Conservation (phyloP, 2,329 filamentous ascomycete species). For the Penicillium corylophilum region DNA sequence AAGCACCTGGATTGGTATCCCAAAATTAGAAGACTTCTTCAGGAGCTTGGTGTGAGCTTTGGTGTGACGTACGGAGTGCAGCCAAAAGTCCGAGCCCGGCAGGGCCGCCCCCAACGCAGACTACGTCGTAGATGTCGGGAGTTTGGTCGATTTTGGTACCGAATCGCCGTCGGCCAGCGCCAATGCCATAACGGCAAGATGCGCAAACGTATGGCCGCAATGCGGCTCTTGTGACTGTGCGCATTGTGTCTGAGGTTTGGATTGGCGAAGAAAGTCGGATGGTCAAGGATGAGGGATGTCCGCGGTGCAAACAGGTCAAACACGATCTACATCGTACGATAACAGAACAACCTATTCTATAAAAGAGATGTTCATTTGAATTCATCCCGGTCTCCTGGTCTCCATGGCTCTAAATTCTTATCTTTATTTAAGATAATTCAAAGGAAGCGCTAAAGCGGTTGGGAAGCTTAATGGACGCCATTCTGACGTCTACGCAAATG, state of each 20-base stretch:
- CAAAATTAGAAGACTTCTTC: slow-evolving; percentile 1
- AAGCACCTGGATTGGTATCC: slow-evolving; percentile 59
- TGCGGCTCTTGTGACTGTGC: slow-evolving; percentile 29
- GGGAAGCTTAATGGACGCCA: too few relatives aligned
- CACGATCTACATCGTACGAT: slow-evolving; percentile 1
- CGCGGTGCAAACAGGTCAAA: slow-evolving; percentile 27
- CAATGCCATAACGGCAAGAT: slow-evolving; percentile 36
- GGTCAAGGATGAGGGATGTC: slow-evolving; percentile 11
- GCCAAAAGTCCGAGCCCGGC: slow-evolving; percentile 81
- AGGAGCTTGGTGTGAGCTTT: neutral
- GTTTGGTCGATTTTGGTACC: slow-evolving; percentile 34
- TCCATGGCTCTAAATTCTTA: too few relatives aligned
- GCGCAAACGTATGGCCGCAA: slow-evolving; percentile 43
- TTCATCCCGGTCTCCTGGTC: too few relatives aligned
- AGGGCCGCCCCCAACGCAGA: slow-evolving; percentile 86
- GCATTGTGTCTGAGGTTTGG: slow-evolving; percentile 31
- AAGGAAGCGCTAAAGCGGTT: too few relatives aligned
- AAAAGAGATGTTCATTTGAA: too few relatives aligned
- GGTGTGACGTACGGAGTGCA: slow-evolving; percentile 63
- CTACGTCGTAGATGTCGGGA: slow-evolving; percentile 85
- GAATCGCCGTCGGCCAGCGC: slow-evolving; percentile 30
- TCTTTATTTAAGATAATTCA: too few relatives aligned
- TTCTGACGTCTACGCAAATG: too few relatives aligned
- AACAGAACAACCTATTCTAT: neutral
- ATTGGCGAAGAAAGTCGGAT: slow-evolving; percentile 10